These are phyloP conservation scores for Lipomyces japonicus DNA, from an alignment of 805 yeast species.

Conservation along the genomic window DNA sequence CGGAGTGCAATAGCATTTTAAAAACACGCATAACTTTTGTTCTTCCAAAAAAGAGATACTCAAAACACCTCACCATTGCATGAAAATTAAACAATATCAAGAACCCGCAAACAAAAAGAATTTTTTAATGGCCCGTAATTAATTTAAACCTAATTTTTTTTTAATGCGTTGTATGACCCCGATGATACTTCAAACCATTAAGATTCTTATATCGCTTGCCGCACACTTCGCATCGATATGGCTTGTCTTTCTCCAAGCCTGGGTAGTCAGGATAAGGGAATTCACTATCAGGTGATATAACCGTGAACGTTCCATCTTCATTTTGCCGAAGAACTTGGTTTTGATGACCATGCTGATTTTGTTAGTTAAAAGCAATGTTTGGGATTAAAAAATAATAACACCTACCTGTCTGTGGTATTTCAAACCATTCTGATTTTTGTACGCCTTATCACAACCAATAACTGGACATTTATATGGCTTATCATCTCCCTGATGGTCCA, in stretches of 20 bases:
- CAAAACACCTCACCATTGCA: slow-evolving; percentile 6
- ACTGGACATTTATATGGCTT: slow-evolving; percentile 98
- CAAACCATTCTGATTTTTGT: slow-evolving; percentile 95
- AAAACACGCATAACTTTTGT: slow-evolving; percentile 20
- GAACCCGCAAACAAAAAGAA: slow-evolving; percentile 1
- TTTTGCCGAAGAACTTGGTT: slow-evolving; percentile 87
- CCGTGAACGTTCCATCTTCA: slow-evolving; percentile 87
- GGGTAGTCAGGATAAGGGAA: slow-evolving; percentile 90
- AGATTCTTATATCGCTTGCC: slow-evolving; percentile 95
- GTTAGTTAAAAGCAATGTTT: neutral
- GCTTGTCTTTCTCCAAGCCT: slow-evolving; percentile 95
- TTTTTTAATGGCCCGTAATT: slow-evolving; percentile 1
- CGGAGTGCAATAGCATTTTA: neutral
- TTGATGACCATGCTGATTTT: slow-evolving; percentile 85
- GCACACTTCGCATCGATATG: slow-evolving; percentile 96
- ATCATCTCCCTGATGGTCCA: slow-evolving; percentile 78
- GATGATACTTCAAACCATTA: slow-evolving; percentile 93
- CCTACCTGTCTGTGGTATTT: slow-evolving; percentile 71
- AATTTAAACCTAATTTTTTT: neutral
- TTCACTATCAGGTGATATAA: slow-evolving; percentile 77
- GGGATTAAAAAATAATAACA: neutral
- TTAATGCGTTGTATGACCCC: slow-evolving; percentile 96
- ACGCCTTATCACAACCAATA: slow-evolving; percentile 94
- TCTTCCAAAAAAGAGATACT: slow-evolving; percentile 10
- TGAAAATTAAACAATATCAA: too few species aligned